These are phyloP conservation scores for Magnaporthiopsis poae DNA, from an alignment of 2,329 filamentous ascomycete genomes.

Conservation along the genomic window DNA sequence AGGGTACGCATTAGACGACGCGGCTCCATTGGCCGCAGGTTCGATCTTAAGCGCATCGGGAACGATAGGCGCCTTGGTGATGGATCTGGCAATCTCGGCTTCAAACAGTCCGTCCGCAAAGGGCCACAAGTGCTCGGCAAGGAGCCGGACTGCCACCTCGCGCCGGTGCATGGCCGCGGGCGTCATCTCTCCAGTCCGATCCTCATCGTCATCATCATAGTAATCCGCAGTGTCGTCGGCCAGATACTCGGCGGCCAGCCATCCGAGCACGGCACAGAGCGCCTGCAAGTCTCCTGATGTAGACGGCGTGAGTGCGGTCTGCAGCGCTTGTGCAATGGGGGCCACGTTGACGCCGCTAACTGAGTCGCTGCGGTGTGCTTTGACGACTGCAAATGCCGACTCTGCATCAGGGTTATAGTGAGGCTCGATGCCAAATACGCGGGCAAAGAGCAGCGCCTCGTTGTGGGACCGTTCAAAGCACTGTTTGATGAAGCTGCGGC, in stretches of 20 bases:
- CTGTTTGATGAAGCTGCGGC: conserved; percentile 50
- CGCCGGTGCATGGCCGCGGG: conserved; percentile 43
- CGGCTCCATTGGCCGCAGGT: conserved; percentile 33
- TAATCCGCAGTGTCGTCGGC: conserved; percentile 43
- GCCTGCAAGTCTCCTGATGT: conserved; percentile 37
- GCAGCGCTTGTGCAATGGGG: conserved; percentile 5
- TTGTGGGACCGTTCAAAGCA: conserved; percentile 48
- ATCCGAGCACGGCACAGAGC: conserved; percentile 46
- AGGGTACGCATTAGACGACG: conserved; percentile 49
- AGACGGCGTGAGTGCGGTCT: conserved; percentile 23
- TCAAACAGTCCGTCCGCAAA: conserved; percentile 47
- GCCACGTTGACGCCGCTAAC: conserved; percentile 44
- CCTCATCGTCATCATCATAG: conserved; percentile 29
- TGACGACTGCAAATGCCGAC: conserved; percentile 24
- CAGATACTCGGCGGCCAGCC: conserved; percentile 50
- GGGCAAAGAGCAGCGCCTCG: conserved; percentile 43
- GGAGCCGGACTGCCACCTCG: conserved; percentile 44
- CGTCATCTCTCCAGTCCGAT: conserved; percentile 18
- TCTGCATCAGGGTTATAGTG: conserved; percentile 26
- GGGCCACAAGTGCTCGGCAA: conserved; percentile 48
- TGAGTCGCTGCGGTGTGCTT: conserved; percentile 40
- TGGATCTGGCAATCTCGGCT: conserved; percentile 43
- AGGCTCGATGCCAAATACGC: conserved; percentile 47
- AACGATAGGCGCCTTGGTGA: conserved; percentile 37
- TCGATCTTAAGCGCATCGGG: conserved; percentile 41